Evolutionary conservation across 1,284 basidiomycete genomes (phyloP).

Genomic region (Ganoderma lingzhi): DNA sequence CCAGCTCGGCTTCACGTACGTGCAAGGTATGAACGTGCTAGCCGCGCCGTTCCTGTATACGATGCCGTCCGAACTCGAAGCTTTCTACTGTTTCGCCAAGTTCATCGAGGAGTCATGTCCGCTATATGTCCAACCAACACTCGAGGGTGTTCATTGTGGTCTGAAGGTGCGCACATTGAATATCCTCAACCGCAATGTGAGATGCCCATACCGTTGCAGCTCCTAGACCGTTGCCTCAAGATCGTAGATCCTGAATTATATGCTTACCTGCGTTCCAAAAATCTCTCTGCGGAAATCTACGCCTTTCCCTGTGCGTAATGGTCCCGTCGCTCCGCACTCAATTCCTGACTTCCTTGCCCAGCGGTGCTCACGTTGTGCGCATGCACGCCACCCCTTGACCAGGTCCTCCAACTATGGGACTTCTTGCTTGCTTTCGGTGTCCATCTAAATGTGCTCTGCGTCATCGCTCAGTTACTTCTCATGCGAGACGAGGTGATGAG

Average conservation of each 20-base stretch:
- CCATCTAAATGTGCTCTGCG: slow-evolving; percentile 95
- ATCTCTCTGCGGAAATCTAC: slow-evolving; percentile 97
- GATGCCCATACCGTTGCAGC: slow-evolving; percentile 52
- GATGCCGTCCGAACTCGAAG: slow-evolving; percentile 95
- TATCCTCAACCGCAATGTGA: background rate
- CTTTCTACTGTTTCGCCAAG: slow-evolving; percentile 93
- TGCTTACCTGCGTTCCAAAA: slow-evolving; percentile 84
- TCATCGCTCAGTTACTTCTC: slow-evolving; percentile 92
- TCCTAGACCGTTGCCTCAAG: slow-evolving; percentile 91
- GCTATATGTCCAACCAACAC: slow-evolving; percentile 93
- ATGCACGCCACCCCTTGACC: slow-evolving; percentile 94
- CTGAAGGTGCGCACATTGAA: slow-evolving; percentile 70
- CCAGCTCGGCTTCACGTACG: slow-evolving; percentile 89
- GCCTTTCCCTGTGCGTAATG: slow-evolving; percentile 89
- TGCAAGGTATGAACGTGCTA: slow-evolving; percentile 98
- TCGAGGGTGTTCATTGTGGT: slow-evolving; percentile 94
- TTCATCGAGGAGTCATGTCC: slow-evolving; percentile 96
- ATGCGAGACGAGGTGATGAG: slow-evolving; percentile 91
- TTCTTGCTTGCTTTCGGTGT: slow-evolving; percentile 96
- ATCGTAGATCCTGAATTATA: slow-evolving; percentile 91
- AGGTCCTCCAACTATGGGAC: slow-evolving; percentile 96
- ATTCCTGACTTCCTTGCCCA: slow-evolving; percentile 41
- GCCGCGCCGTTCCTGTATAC: slow-evolving; percentile 97
- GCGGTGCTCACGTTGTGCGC: slow-evolving; percentile 95
- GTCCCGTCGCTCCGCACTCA: slow-evolving; percentile 5